Base-by-base conservation (phyloP, 345 rosid species). In the Corchorus capsularis region DNA sequence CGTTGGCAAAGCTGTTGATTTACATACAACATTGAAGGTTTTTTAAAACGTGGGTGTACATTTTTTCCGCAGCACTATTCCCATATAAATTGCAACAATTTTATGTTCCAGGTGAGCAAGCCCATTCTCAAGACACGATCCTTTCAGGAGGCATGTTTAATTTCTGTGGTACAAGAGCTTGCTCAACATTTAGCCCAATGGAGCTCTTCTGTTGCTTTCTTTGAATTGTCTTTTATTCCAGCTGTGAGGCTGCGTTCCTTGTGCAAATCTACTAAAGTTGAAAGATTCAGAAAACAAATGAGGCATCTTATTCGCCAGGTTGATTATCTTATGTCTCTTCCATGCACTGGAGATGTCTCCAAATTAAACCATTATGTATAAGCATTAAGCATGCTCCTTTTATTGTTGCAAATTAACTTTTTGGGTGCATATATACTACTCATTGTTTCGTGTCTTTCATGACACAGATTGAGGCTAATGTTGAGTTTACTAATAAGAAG, bases 91-190 rank as follows among this genome's bases (percentile, higher is more conserved):
- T 34, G 60, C 16, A 63, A 56, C 62, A 41, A 27, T 15, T 75
- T 61, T 65, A 69, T 68, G n/a, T 62, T 78, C 20, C 77, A 94
- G 98, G 94, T 91, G 66, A 90, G 86, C 86, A 96, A 93, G 83
- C 92, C 88, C 43, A 83, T 87, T 14, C 78, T 96, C 84, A 96
- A 91, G 90, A 96, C 97, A 6, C 85, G 98, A 79, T 87, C 93
- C 39, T 96, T 93, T 83, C 99, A 96, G 84, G 98, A 96, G 79
- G 98, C 93, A 20, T 96, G 97, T 76, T 93, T 93, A 41, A 87
- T 77, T 77, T 85, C 99, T 75, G 97, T 92, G 55, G 85, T 90
- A 55, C 96, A 93, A 85, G 94, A 92, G 81, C 90, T 93, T 35
- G 89, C 97, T 14, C 96, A 93, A 80, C 99, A 93, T 87, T 87